Base-by-base conservation (phyloP, 2,329 filamentous ascomycete genomes). In the Aspergillus phoenicis region DNA sequence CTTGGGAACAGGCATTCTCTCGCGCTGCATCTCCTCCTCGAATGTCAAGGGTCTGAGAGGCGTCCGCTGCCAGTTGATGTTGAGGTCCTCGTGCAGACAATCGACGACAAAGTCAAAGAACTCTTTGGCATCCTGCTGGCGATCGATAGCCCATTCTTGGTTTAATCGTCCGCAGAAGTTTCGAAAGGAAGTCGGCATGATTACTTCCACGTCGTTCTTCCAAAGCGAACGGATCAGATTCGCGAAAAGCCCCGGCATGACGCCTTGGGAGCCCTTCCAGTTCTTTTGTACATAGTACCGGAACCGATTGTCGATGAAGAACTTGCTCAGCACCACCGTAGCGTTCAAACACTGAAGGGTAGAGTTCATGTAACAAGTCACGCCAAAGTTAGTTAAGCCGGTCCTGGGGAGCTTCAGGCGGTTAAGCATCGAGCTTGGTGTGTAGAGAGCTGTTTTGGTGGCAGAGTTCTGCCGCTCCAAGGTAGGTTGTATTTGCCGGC, bases 331-430 rank as follows among this genome's bases (percentile, higher is more conserved):
- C 17, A 83, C 80, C 8, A 83, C 78, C 0, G 93, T 94, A 1
- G 88, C 89, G 61, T 91, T 90, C 17, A 97, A 80, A 62, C 90
- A 90, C 75, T 98, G 94, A 26, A 98, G 81, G 0, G 89, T 89
- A n/a, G 91, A 89, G 75, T 97, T 97, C 82, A 95, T 93, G 72
- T 97, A 97, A 74, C 94, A 97, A 66, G 90, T 93, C 51, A 90
- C 89, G 1, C 87, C 86, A 43, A 92, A 91, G 68, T 97, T 97
- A 61, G 87, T 80, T 11, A 97, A 82, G 0, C 94, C 93, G 10
- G 91, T 90, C 38, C 81, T 80, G n/a, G 87, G 84, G 68, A 87
- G 80, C 74, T 78, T 78, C 28, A 81, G 77, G 13, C 78, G 73
- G 61, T 79, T 78, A 52, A 81, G 73, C 51, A 79, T 69, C 45